Evolutionary conservation across 805 yeast species (phyloP).

Genomic region (Jamesozyma hellenica): DNA sequence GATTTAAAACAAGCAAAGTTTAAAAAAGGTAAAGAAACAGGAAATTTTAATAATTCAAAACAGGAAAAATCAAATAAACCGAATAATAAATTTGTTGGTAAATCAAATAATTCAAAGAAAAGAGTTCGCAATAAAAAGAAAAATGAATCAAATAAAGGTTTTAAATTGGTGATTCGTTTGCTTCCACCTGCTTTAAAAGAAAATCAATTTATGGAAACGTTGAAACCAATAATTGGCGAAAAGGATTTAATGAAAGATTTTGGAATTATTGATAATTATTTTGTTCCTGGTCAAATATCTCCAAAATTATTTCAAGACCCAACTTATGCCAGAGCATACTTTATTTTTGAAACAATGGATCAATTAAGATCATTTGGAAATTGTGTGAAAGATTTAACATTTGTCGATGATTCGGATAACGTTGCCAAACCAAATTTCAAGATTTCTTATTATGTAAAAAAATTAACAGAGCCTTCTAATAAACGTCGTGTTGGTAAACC

Average conservation of each 20-base stretch:
- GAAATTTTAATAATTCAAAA: not conserved
- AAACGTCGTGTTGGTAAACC: constrained; percentile 6
- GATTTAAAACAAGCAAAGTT: not conserved
- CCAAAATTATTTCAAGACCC: constrained; percentile 30
- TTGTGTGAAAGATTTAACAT: constrained; percentile 23
- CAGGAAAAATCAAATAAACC: not conserved
- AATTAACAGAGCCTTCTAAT: constrained; percentile 2
- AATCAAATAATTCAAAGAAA: constrained; percentile 5
- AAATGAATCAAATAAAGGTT: constrained; percentile 6
- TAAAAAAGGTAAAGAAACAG: not conserved
- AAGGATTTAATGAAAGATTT: constrained; percentile 19
- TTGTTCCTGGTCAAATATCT: constrained; percentile 25
- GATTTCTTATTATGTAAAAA: constrained; percentile 19
- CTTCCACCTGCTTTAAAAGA: constrained; percentile 36
- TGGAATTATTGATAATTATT: constrained; percentile 25
- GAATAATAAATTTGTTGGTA: not conserved
- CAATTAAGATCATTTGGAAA: constrained; percentile 26
- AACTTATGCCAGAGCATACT: constrained; percentile 35
- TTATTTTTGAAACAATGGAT: constrained; percentile 28
- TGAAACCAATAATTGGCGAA: constrained; percentile 10
- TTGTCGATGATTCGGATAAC: constrained; percentile 25
- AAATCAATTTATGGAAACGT: constrained; percentile 21
- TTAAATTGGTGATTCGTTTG: constrained; percentile 32
- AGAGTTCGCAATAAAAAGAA: constrained; percentile 5
- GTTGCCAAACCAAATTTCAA: constrained; percentile 12